phyloP scores from a whole-genome alignment of 208 protist genomes.

The Endotrypanum monterogeii region DNA sequence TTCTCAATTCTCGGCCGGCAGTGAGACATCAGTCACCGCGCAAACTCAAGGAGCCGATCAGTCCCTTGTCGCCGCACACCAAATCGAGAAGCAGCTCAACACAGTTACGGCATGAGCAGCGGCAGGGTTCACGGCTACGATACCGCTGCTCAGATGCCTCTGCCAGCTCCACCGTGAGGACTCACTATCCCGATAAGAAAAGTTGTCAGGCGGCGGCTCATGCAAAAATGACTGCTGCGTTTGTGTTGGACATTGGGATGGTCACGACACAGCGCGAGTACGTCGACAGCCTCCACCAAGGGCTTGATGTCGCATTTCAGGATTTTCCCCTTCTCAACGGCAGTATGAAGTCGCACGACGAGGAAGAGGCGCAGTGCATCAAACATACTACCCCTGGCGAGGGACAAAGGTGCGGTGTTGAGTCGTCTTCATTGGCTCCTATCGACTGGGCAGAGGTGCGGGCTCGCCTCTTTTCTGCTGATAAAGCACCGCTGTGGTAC shows the following conservation, averaged over 20 bases:
- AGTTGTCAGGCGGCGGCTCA: conserved; percentile 25
- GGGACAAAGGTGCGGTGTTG: neutral
- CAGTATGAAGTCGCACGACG: conserved; percentile 5
- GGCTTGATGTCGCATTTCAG: conserved; percentile 20
- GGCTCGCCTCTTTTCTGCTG: conserved; percentile 10
- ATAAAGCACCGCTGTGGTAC: conserved; percentile 22
- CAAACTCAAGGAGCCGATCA: neutral
- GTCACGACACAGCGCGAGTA: conserved; percentile 45
- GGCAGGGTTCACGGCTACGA: conserved; percentile 8
- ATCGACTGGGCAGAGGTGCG: conserved; percentile 32
- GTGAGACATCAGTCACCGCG: neutral
- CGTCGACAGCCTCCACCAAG: conserved; percentile 16
- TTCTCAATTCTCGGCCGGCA: neutral
- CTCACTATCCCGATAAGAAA: conserved; percentile 27
- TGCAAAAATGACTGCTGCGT: conserved; percentile 38
- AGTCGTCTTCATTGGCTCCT: neutral
- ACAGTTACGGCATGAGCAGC: neutral
- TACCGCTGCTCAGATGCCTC: conserved; percentile 32
- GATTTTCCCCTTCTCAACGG: conserved; percentile 39
- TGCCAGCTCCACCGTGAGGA: conserved; percentile 31
- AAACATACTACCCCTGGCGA: neutral
- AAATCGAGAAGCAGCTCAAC: neutral
- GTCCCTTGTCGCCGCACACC: neutral
- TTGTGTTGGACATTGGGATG: conserved; percentile 53
- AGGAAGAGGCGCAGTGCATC: neutral